Conservation (phyloP, 495 filamentous ascomycete species). For the Penicillium malachiteum region DNA sequence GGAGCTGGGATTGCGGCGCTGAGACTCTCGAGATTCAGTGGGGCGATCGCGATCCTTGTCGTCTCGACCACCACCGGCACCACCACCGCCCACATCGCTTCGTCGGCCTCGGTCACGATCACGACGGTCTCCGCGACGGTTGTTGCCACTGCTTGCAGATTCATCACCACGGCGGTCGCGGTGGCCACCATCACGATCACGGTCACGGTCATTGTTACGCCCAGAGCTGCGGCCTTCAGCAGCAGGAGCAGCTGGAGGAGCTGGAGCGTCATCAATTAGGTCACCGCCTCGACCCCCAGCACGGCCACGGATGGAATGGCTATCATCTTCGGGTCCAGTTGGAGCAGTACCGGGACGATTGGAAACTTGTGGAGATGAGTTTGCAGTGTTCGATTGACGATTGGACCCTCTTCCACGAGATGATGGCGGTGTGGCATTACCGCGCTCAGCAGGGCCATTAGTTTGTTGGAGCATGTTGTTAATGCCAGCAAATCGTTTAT, state of each 20-base stretch:
- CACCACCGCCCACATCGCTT: slow-evolving; percentile 32
- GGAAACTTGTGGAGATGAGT: slow-evolving; percentile 30
- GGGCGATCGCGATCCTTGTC: slow-evolving; percentile 26
- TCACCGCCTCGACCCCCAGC: slow-evolving; percentile 32
- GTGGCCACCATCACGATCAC: slow-evolving; percentile 25
- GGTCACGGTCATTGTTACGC: slow-evolving; percentile 18
- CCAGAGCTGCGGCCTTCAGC: slow-evolving; percentile 29
- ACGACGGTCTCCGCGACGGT: slow-evolving; percentile 38
- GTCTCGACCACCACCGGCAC: slow-evolving; percentile 30
- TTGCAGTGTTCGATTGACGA: slow-evolving; percentile 29
- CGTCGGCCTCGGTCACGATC: slow-evolving; percentile 44
- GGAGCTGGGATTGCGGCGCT: slow-evolving; percentile 34
- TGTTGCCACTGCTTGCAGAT: slow-evolving; percentile 23
- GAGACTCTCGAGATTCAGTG: slow-evolving; percentile 31
- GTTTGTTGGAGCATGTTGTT: slow-evolving; percentile 49
- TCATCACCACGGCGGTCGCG: slow-evolving; percentile 35
- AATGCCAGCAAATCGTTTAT: slow-evolving; percentile 45
- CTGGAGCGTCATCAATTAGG: slow-evolving; percentile 28
- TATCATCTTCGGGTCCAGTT: slow-evolving; percentile 24
- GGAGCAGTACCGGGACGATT: slow-evolving; percentile 29
- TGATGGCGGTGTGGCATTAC: slow-evolving; percentile 24
- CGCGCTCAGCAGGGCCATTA: slow-evolving; percentile 32
- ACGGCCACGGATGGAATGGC: slow-evolving; percentile 16
- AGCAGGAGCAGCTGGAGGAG: slow-evolving; percentile 23
- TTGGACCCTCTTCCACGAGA: slow-evolving; percentile 41